phyloP scores from a whole-genome alignment of 176 grass and related monocot genomes.

The Juncus inflexus region DNA sequence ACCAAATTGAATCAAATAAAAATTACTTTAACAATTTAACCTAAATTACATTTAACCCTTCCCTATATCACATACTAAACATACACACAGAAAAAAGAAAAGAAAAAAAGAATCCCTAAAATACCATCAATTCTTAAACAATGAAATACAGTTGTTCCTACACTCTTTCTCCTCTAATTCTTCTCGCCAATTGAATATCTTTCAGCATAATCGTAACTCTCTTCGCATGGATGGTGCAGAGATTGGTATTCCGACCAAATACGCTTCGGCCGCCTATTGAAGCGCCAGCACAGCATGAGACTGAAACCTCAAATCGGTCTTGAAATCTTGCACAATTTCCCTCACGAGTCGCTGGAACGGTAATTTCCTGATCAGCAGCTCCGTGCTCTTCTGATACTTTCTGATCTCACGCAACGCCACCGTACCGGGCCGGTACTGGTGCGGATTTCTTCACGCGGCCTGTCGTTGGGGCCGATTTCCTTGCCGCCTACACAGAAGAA shows the following conservation, averaged over 20 bases:
- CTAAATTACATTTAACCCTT: no score
- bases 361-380: slow-evolving; percentile 82
- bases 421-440: slow-evolving; percentile 57
- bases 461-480: slow-evolving; percentile 65
- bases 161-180: slow-evolving; percentile 83
- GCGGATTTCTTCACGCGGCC: slow-evolving; percentile 31
- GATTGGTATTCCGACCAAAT: no score
- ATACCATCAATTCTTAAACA: no score
- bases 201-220: background rate
- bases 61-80: no score
- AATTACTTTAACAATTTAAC: no score
- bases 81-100: no score
- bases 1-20: no score
- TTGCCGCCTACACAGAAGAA: slow-evolving; percentile 35
- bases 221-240: no score
- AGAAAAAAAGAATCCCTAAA: no score
- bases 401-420: slow-evolving; percentile 67
- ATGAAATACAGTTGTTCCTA: no score
- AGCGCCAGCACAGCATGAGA: slow-evolving; percentile 32
- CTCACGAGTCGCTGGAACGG: slow-evolving; percentile 66
- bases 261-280: no score
- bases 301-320: slow-evolving; percentile 71
- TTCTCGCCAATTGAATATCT: slow-evolving; percentile 72
- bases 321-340: slow-evolving; percentile 27
- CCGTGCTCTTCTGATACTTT: slow-evolving; percentile 18